Evolutionary conservation across 257 asterid genomes (phyloP).

Genomic region (Solanum pennellii): DNA sequence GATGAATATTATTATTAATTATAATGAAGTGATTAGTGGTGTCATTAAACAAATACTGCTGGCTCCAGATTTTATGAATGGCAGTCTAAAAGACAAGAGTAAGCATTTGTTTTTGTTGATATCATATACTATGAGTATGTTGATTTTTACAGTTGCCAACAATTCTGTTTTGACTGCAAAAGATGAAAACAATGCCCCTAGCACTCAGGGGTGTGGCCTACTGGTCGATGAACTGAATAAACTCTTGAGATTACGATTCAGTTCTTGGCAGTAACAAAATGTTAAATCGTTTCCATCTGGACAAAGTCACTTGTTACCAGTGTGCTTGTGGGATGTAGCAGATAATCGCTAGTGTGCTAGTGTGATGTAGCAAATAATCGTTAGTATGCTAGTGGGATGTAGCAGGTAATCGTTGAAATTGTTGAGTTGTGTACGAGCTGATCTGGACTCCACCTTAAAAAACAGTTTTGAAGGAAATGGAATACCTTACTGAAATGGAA

Average conservation of each 20-base stretch:
- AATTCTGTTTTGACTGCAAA: not conserved
- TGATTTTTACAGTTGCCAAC: not conserved
- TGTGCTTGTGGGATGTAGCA: not conserved
- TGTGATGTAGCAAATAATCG: not conserved
- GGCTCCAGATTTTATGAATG: conserved; percentile 5
- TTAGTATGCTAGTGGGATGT: not conserved
- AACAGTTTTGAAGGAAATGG: not conserved
- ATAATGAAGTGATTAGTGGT: not conserved
- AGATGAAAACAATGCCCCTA: not conserved
- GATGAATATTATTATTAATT: conserved; percentile 11
- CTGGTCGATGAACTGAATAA: not conserved
- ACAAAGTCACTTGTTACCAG: not conserved
- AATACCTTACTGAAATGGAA: not conserved
- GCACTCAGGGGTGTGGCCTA: fast-evolving
- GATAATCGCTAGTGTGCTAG: not conserved
- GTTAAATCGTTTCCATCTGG: not conserved
- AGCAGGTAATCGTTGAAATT: not conserved
- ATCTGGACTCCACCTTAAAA: not conserved
- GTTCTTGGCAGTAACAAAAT: not conserved
- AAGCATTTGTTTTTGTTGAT: conserved; percentile 5
- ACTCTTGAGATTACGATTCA: not conserved
- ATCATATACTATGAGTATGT: not conserved
- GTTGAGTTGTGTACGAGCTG: fast-evolving
- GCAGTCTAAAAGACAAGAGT: not conserved
- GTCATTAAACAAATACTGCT: not conserved